Evolutionary conservation across 352 stramenopile species (phyloP), one percentile per base, ranked within the genome.

Genomic region (Pythium phragmiticola): DNA sequence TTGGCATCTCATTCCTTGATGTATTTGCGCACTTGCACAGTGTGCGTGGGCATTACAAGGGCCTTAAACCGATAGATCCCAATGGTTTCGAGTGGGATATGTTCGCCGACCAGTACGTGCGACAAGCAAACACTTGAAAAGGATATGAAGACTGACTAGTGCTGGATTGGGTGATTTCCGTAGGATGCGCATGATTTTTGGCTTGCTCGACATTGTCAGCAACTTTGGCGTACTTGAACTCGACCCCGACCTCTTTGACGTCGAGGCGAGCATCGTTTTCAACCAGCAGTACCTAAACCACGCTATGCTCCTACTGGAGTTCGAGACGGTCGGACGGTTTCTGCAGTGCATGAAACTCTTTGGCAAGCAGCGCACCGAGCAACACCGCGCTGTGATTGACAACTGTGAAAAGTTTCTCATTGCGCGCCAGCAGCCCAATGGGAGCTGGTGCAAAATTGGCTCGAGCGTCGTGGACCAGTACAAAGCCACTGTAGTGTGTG

Each of bases 301-400:
- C 50, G 78, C 82, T n/a, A 91, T 95, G 71, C 59, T 82, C 46
- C 30, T 52, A 33, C 81, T 76, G 46, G 86, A 93, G 23, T 91
- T 75, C 51, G 87, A 95, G 56, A 74, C 89, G 8, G 74, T 92
- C 11, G 87, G 84, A 23, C 84, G 80, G 30, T 87, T 87, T 62
- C 60, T 95, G 12, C 85, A 94, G 62, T 90, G 74, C 55, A 86
- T 95, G 79, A 84, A 75, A 46, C 67, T 94, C 19, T 95, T 95
- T 56, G 82, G 84, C 3, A 36, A 68, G 13, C 53, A 50, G 16
- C 76, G 75, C 56, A 73, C 66, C 7, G 60, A 72, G 14, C 73
- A 87, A 34, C 67, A 80, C 19, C 14, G 33, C 30, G 69, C 72
- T 21, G 59, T 88, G 58, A 84, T 95, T 34, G 60, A 69, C 2